Evolutionary conservation across 805 yeast species (phyloP), one percentile per base, ranked within the genome.

Genomic region (Brettanomyces nanus): DNA sequence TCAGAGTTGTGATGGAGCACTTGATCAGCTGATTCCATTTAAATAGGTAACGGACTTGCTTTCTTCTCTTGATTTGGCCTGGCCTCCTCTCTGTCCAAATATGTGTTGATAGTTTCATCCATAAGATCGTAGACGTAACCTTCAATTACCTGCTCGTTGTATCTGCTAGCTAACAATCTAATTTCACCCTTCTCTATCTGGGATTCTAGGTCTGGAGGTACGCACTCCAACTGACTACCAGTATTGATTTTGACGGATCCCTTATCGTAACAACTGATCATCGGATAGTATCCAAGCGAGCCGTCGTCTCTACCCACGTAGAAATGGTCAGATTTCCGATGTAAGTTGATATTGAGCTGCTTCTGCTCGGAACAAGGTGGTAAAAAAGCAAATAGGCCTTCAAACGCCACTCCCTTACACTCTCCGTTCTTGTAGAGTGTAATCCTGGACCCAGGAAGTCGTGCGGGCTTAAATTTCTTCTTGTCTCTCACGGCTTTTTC

Each of bases 271-370:
- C 82, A 83, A 38, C 95, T 83, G 25, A 85, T 68, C 64, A 87
- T 85, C 1, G 98, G 97, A 59, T 79, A 92, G 55, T 92, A 92
- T 0, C 97, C 98, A 38, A 86, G 61, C 31, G 75, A 64, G 1
- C 95, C 95, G 54, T 92, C 96, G 54, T 92, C 94, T 11, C 49
- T 74, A 51, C 54, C 66, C 47, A 51, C 43, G 7, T 38, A 38
- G 28, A 56, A 46, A 3, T 35, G 29, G 7, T 41, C 39, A 4
- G 38, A 21, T 19, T 34, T 19, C 9, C 31, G 19, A 13, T 18
- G 31, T 7, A 34, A 21, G 27, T 28, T 26, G 26, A 43, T 37
- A 55, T 46, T 38, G 43, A 62, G 61, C 38, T 62, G 62, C 32
- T 62, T 63, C 32, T 71, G 59, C 43, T 74, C 78, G 29, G 89